Evolutionary conservation across 257 asterid genomes (phyloP).

Genomic region (Nicotiana obtusifolia): DNA sequence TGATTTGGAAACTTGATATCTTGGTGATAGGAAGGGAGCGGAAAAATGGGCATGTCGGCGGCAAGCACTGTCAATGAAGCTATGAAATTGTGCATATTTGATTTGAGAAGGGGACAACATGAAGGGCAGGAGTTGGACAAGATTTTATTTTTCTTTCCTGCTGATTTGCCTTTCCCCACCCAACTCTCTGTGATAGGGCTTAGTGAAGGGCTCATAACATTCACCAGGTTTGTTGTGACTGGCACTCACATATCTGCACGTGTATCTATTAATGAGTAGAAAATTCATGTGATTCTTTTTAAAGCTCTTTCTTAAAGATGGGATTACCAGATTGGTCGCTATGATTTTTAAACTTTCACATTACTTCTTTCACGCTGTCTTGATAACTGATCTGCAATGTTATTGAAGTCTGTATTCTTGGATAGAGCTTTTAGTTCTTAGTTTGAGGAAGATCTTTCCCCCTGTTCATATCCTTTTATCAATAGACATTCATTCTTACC

Average conservation of each 20-base stretch:
- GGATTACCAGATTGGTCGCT: background rate
- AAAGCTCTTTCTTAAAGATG: background rate
- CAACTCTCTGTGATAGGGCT: slow-evolving; percentile 95
- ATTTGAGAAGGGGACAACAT: slow-evolving; percentile 91
- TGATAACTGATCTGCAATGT: background rate
- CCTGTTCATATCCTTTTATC: background rate
- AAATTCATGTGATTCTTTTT: background rate
- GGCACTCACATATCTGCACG: background rate
- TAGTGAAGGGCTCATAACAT: slow-evolving; percentile 83
- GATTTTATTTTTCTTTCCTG: slow-evolving; percentile 86
- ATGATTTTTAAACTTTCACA: background rate
- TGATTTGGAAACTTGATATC: background rate
- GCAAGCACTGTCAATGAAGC: slow-evolving; percentile 49
- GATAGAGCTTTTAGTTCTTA: background rate
- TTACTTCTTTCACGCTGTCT: background rate
- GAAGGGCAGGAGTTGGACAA: slow-evolving; percentile 98
- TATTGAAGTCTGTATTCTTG: background rate
- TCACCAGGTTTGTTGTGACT: slow-evolving; percentile 56
- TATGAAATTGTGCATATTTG: slow-evolving; percentile 77
- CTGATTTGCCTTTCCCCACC: slow-evolving; percentile 60
- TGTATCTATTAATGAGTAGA: background rate
- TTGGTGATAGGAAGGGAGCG: slow-evolving; percentile 1
- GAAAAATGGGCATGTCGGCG: slow-evolving; percentile 57
- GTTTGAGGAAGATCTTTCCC: background rate
- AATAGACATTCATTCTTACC: background rate